Evolutionary conservation across 257 asterid genomes (phyloP).

Genomic region (Solanum paucissectum): DNA sequence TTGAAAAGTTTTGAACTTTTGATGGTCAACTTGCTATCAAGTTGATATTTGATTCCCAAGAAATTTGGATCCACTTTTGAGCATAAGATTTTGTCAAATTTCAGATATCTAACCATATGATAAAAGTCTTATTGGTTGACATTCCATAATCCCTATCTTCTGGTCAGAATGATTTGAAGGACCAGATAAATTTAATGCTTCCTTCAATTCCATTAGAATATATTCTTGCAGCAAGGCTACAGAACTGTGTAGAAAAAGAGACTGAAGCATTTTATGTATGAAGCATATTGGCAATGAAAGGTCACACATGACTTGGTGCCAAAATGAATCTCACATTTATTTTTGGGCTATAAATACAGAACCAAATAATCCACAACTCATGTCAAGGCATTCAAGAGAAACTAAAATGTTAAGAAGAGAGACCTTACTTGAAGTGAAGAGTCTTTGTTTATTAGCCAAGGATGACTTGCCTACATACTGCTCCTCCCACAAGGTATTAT

Average conservation of each 20-base stretch:
- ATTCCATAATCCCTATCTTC: background rate
- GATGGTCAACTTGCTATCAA: background rate
- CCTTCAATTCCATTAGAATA: background rate
- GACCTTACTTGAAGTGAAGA: constrained; percentile 1
- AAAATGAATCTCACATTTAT: background rate
- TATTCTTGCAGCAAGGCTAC: background rate
- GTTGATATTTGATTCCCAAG: background rate
- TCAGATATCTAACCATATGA: background rate
- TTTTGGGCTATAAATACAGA: background rate
- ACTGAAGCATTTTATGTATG: background rate
- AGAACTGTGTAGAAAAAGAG: background rate
- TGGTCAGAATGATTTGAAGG: background rate
- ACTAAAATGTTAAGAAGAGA: background rate
- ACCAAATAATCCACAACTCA: background rate
- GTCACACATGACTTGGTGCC: background rate
- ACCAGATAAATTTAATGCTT: background rate
- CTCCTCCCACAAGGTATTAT: background rate
- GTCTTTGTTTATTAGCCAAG: constrained; percentile 1
- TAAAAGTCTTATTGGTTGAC: background rate
- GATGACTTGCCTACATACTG: background rate
- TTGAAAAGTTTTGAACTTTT: background rate
- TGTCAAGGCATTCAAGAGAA: background rate
- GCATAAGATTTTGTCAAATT: background rate
- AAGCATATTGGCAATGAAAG: background rate
- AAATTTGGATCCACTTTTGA: background rate